Base-by-base conservation (phyloP, 1,139 yeast species). In the Geotrichum citri-aurantii region DNA sequence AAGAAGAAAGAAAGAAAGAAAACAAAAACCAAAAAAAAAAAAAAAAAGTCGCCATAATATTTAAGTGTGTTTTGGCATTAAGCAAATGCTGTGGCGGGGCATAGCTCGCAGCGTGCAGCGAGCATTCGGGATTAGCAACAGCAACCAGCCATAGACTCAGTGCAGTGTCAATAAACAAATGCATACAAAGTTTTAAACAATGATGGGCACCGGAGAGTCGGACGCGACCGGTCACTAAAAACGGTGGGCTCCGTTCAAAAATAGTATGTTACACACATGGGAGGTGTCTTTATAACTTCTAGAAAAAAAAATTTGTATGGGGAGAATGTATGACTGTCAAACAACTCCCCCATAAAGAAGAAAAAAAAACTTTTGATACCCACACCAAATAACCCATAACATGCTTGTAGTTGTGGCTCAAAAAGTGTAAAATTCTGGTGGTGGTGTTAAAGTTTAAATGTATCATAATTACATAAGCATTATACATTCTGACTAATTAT, bases 21-120 rank as follows among this genome's bases (percentile, higher is more conserved):
- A 26, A 21, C 4, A n/a, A 42, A n/a, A 27, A 40, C 19, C 2
- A 40, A 23, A 31, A 29, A 24, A 21, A 37, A 44, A 44, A 44
- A 50, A 40, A 33, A 44, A 52, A 44, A 37, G 50, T 5, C 21
- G 44, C 44, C 19, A 17, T 31, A n/a, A 31, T 5, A 3, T 37
- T 37, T 37, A 37, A 37, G 44, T 37, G 44, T n/a, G 21, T 26
- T 26, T 26, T 2, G 44, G 10, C 19, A n/a, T 37, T 37, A 10
- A 11, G 44, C 44, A 37, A 37, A n/a, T 37, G 44, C 19, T 52
- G 55, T 52, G 55, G 55, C 55, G 55, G 52, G 44, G 19, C 44
- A 37, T 17, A 37, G 10, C 21, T n/a, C 10, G 44, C n/a, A 37
- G n/a, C 17, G 14, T 37, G 17, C 21, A 37, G 19, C 3, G 19